phyloP scores from a whole-genome alignment of 208 protist genomes.

The Leishmania turanica region DNA sequence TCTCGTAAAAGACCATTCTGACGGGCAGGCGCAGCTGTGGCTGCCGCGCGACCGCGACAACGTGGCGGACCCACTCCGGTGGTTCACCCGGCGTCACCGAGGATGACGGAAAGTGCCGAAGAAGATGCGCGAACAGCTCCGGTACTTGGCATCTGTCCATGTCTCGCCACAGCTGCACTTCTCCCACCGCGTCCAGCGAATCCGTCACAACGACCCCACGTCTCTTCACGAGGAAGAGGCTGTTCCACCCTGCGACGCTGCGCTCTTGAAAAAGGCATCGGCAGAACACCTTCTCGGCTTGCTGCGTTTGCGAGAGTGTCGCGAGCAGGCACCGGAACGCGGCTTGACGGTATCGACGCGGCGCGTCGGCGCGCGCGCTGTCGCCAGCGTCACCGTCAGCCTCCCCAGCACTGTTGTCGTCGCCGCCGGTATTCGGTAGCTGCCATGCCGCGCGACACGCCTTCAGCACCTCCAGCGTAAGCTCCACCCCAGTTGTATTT shows the following conservation, averaged over 20 bases:
- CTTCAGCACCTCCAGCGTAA: slow-evolving; percentile 80
- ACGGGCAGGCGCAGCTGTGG: slow-evolving; percentile 1
- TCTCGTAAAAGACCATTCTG: background rate
- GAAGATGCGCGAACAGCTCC: slow-evolving; percentile 12
- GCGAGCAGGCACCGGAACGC: slow-evolving; percentile 11
- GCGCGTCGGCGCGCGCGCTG: slow-evolving; percentile 13
- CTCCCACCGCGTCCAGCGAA: background rate
- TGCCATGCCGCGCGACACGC: slow-evolving; percentile 36
- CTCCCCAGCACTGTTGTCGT: background rate
- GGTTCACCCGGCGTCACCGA: background rate
- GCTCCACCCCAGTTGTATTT: slow-evolving; percentile 69
- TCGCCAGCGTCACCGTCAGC: background rate
- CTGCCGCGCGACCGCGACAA: background rate
- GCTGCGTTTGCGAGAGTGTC: slow-evolving; percentile 9
- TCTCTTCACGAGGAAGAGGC: background rate
- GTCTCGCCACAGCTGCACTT: slow-evolving; percentile 2
- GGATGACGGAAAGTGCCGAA: slow-evolving; percentile 3
- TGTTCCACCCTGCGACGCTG: slow-evolving; percentile 3
- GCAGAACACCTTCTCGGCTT: slow-evolving; percentile 6
- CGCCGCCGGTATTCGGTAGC: background rate
- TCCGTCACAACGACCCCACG: background rate
- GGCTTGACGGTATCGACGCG: slow-evolving; percentile 19
- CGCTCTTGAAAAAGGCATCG: slow-evolving; percentile 8
- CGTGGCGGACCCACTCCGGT: slow-evolving; percentile 7
- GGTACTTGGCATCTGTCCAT: background rate